These are phyloP conservation scores for Annulohypoxylon nitens DNA, from an alignment of 495 filamentous ascomycete genomes.

Conservation along the genomic window DNA sequence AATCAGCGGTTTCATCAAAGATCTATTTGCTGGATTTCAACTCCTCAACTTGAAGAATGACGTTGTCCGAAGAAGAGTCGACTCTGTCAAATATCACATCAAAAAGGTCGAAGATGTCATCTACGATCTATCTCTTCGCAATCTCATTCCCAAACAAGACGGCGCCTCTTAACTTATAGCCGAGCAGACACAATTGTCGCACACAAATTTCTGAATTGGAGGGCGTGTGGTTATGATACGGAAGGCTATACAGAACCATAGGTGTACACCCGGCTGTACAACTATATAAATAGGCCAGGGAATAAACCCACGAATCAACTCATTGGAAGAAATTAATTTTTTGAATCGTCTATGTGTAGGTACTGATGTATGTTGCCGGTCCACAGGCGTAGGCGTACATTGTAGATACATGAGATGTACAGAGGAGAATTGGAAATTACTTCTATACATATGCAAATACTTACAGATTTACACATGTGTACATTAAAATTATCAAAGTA, in stretches of 20 bases:
- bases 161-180: conserved; percentile 7
- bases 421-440: neutral
- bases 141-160: conserved; percentile 72
- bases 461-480: too few relatives aligned
- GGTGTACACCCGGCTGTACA: neutral
- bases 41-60: conserved; percentile 98
- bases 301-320: neutral
- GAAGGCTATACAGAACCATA: neutral
- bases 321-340: neutral
- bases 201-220: neutral
- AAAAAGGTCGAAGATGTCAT: conserved; percentile 99
- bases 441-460: too few relatives aligned
- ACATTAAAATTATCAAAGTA: too few relatives aligned
- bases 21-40: conserved; percentile 95
- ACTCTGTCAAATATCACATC: conserved; percentile 95
- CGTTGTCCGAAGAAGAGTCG: conserved; percentile 83
- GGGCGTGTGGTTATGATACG: neutral
- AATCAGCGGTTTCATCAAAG: conserved; percentile 94
- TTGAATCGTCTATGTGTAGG: neutral
- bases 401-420: neutral
- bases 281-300: neutral
- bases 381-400: neutral
- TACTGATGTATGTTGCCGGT: neutral
- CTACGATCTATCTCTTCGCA: conserved; percentile 90
- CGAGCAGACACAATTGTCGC: neutral